These are phyloP conservation scores for Leishmania gerbilli DNA, from an alignment of 208 protist species.

Conservation along the genomic window DNA sequence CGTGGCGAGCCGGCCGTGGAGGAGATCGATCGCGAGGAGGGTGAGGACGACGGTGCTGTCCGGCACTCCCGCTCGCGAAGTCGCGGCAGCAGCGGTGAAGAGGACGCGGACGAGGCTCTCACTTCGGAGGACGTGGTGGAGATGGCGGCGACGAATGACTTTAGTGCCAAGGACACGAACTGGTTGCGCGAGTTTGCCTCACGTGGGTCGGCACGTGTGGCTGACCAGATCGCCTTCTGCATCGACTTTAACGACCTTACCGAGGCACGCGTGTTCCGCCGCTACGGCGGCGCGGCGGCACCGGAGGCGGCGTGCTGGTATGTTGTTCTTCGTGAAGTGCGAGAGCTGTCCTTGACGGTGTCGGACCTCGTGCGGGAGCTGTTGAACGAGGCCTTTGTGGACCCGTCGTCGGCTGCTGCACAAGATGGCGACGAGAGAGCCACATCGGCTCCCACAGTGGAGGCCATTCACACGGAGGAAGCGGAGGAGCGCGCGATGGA, in stretches of 20 bases:
- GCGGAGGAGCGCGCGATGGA: slow-evolving; percentile 29
- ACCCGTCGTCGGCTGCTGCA: background rate
- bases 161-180: slow-evolving; percentile 64
- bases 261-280: slow-evolving; percentile 54
- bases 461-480: slow-evolving; percentile 35
- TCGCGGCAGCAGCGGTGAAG: slow-evolving; percentile 3
- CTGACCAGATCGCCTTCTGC: slow-evolving; percentile 67
- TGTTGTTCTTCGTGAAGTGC: slow-evolving; percentile 43
- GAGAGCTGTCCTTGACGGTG: slow-evolving; percentile 21
- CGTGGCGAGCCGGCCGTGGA: slow-evolving; percentile 17
- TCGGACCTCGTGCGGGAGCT: slow-evolving; percentile 31
- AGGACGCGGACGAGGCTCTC: slow-evolving; percentile 49
- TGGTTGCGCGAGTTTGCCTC: slow-evolving; percentile 72
- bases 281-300: slow-evolving; percentile 8
- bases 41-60: background rate
- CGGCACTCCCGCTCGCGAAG: background rate
- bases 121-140: slow-evolving; percentile 77
- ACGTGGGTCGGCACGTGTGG: slow-evolving; percentile 24
- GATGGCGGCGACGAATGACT: slow-evolving; percentile 81
- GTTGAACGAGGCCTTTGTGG: slow-evolving; percentile 13
- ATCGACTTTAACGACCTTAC: slow-evolving; percentile 71
- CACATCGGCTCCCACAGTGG: slow-evolving; percentile 5
- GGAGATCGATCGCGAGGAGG: slow-evolving; percentile 32
- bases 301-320: slow-evolving; percentile 24
- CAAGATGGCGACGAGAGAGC: background rate